Percentiles rank a stretch among this genome's conserved stretches.
These are phyloP conservation scores for Penicillium concentricum DNA, from an alignment of 2,329 filamentous ascomycete species.

Conservation along the genomic window DNA sequence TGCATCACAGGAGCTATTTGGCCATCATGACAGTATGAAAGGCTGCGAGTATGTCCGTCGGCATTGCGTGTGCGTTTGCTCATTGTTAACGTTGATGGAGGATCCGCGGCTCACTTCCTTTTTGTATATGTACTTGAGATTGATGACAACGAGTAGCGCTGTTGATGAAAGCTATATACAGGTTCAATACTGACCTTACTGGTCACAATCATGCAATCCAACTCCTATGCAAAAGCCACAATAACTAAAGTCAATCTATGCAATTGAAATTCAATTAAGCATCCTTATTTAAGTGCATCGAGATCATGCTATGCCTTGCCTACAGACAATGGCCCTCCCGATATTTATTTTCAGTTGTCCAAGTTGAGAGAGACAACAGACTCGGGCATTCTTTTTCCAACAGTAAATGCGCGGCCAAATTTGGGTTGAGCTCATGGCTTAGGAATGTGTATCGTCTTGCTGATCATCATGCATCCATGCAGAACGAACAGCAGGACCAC, in stretches of 20 bases:
- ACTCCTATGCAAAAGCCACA: background rate
- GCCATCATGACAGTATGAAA: too few species aligned
- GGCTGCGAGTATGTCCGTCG: background rate
- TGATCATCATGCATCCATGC: conserved; percentile 94
- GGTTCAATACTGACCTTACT: background rate
- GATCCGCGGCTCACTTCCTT: background rate
- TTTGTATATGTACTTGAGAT: background rate
- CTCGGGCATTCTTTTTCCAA: conserved; percentile 11
- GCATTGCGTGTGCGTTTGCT: background rate
- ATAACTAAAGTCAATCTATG: conserved; percentile 10
- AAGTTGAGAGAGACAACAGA: conserved; percentile 15
- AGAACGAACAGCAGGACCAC: conserved; percentile 75
- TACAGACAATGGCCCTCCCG: conserved; percentile 13
- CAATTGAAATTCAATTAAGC: conserved; percentile 13
- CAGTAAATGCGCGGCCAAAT: conserved; percentile 12
- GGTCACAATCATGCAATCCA: background rate
- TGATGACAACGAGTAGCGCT: background rate
- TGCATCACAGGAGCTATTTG: too few species aligned
- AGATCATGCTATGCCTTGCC: conserved; percentile 15
- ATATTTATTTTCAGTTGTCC: conserved; percentile 21
- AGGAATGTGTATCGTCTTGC: conserved; percentile 89
- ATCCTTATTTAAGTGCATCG: conserved; percentile 18
- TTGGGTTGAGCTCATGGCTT: conserved; percentile 59
- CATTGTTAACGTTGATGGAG: background rate
- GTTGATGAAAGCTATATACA: background rate